Conservation (phyloP, 441 rosid genomes). For the Codiaeum variegatum region DNA sequence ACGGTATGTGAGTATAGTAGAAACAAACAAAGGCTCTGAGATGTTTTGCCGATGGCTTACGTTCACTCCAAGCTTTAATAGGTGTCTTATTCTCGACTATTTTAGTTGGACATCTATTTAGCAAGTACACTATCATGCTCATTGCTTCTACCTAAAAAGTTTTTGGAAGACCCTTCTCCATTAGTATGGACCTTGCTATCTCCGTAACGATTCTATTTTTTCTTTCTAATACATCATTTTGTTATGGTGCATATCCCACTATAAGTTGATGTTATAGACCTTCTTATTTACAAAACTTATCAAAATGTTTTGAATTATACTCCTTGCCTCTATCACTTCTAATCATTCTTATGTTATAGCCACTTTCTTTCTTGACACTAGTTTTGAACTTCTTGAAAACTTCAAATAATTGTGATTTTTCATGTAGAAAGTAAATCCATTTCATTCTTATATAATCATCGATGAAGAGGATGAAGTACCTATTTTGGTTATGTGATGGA, state of each 20-base stretch:
- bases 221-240: slow-evolving; percentile 8
- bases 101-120: neutral
- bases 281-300: neutral
- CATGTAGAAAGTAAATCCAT: too few relatives aligned
- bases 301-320: slow-evolving; percentile 3
- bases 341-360: too few relatives aligned
- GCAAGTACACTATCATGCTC: neutral
- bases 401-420: too few relatives aligned
- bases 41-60: too few relatives aligned
- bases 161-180: neutral
- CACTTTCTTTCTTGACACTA: too few relatives aligned
- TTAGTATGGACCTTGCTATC: neutral
- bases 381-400: too few relatives aligned
- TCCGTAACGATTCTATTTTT: slow-evolving; percentile 13
- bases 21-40: too few relatives aligned
- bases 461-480: too few relatives aligned
- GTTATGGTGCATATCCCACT: neutral
- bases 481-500: too few relatives aligned
- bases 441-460: too few relatives aligned
- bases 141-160: neutral
- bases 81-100: neutral
- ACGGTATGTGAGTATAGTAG: too few relatives aligned
- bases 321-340: too few relatives aligned
- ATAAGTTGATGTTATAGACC: slow-evolving; percentile 1
- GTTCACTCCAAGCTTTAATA: neutral